Evolutionary conservation across 1,139 yeast genomes (phyloP).

Genomic region (Geotrichum siamense): DNA sequence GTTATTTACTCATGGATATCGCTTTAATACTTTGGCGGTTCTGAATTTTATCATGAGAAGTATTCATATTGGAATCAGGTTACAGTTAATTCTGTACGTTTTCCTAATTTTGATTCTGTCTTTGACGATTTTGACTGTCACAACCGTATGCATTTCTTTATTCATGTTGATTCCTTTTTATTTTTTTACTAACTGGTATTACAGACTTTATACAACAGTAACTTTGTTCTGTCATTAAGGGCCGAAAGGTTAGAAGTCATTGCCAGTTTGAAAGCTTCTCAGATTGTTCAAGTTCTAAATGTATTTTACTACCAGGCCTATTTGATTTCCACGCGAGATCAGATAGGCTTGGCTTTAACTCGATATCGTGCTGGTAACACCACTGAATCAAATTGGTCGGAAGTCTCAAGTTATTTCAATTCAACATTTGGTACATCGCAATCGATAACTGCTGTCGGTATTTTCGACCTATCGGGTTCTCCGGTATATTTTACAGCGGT

Average conservation of each 20-base stretch:
- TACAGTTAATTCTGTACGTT: slow-evolving; percentile 73
- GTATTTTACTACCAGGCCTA: slow-evolving; percentile 61
- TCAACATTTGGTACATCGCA: slow-evolving; percentile 37
- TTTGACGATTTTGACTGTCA: slow-evolving; percentile 63
- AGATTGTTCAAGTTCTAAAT: slow-evolving; percentile 60
- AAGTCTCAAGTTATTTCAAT: slow-evolving; percentile 43
- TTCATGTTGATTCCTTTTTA: neutral
- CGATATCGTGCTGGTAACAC: slow-evolving; percentile 70
- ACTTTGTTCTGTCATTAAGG: slow-evolving; percentile 53
- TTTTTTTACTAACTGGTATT: neutral
- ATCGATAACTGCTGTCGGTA: slow-evolving; percentile 52
- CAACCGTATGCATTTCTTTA: slow-evolving; percentile 42
- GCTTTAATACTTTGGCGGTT: no score
- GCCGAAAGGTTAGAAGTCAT: slow-evolving; percentile 69
- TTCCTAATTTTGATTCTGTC: slow-evolving; percentile 71
- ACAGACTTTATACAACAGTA: slow-evolving; percentile 63
- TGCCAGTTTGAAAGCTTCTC: slow-evolving; percentile 74
- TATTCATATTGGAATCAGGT: slow-evolving; percentile 37
- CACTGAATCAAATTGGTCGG: slow-evolving; percentile 42
- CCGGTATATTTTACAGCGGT: slow-evolving; percentile 36
- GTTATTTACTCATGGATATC: no score
- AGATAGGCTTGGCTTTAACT: slow-evolving; percentile 53
- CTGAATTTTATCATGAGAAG: slow-evolving; percentile 26
- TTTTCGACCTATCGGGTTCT: slow-evolving; percentile 51
- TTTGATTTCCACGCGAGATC: slow-evolving; percentile 57